Evolutionary conservation across 768 basidiomycete genomes (phyloP), one percentile per base, ranked within the genome.

Genomic region (Lactarius tabidus): DNA sequence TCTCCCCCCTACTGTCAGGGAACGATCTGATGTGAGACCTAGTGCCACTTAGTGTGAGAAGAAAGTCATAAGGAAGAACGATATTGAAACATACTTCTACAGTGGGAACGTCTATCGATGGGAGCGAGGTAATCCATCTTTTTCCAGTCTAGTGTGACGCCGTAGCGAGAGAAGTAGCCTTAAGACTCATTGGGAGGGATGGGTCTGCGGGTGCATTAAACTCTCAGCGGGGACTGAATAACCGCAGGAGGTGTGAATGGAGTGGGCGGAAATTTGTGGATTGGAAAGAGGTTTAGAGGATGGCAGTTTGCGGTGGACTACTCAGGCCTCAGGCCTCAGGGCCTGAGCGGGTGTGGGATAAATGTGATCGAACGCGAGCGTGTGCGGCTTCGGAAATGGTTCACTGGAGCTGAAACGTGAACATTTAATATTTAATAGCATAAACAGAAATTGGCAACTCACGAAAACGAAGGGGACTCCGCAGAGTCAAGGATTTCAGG

Each of bases 81-180:
- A 17, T 0, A 31, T 55, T 20, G 33, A 39, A 51, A 17, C 67
- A 43, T 63, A 74, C 74, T 56, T 63, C 69, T 67, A 20, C 68
- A 70, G 67, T 73, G 75, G 3, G 77, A 72, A 58, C 82, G 75
- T 53, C 97, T 79, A 74, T 99, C 97, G 72, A 98, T 96, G 9
- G 98, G 78, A 5, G 89, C 94, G 17, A 98, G 83, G 73, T 98
- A 99, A 71, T 99, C 97, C 82, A 86, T 97, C 78, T 95, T 97
- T 80, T 99, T 99, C 70, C 98, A 76, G 70, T 96, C 93, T 59
- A 99, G 78, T 26, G 90, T 82, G 7, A 95, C 95, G 3, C 97
- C 97, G 70, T 93, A 99, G 6, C 96, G 96, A 4, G 90, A 86
- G 10, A 99, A 78, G 71, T 82, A 80, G 64, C 0, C 70, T 57